Percentiles rank a stretch among this genome's conserved stretches.
These are phyloP conservation scores for Aphanoascus verrucosus DNA, from an alignment of 2,329 filamentous ascomycete genomes.

Conservation along the genomic window DNA sequence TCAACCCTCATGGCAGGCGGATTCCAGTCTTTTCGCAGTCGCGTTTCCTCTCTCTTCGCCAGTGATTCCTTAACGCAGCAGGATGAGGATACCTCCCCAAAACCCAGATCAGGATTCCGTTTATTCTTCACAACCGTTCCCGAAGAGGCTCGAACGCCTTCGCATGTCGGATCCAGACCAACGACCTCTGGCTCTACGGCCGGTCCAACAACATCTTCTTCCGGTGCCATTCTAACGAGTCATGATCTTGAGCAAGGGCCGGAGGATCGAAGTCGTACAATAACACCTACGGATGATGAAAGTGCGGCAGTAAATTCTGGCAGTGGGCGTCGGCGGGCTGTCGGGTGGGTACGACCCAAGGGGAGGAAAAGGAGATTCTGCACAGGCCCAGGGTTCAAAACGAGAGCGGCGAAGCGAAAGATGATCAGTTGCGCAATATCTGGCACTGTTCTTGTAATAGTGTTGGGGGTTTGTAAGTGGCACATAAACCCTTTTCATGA, in stretches of 20 bases:
- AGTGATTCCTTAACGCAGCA: not conserved
- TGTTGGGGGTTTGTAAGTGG: slow-evolving; percentile 56
- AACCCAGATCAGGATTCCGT: not conserved
- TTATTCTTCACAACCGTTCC: not conserved
- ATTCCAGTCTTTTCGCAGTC: slow-evolving; percentile 6
- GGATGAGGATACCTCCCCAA: not conserved
- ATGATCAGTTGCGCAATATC: slow-evolving; percentile 55
- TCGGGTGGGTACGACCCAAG: slow-evolving; percentile 7
- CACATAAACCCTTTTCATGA: not conserved
- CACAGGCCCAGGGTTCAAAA: slow-evolving; percentile 14
- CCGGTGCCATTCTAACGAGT: not conserved
- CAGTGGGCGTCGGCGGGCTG: not conserved
- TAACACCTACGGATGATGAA: not conserved
- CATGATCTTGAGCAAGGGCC: not conserved
- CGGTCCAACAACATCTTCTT: not conserved
- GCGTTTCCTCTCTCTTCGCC: slow-evolving; percentile 7
- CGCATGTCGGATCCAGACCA: not conserved
- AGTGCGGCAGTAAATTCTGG: not conserved
- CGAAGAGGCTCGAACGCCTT: not conserved
- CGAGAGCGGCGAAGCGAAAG: slow-evolving; percentile 28
- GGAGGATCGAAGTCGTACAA: not conserved
- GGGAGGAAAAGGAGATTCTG: slow-evolving; percentile 15
- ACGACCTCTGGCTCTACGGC: not conserved
- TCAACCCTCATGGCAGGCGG: not conserved
- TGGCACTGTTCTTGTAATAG: slow-evolving; percentile 48